Base-by-base conservation (phyloP, 2,329 filamentous ascomycete genomes). In the Botrytis byssoidea region DNA sequence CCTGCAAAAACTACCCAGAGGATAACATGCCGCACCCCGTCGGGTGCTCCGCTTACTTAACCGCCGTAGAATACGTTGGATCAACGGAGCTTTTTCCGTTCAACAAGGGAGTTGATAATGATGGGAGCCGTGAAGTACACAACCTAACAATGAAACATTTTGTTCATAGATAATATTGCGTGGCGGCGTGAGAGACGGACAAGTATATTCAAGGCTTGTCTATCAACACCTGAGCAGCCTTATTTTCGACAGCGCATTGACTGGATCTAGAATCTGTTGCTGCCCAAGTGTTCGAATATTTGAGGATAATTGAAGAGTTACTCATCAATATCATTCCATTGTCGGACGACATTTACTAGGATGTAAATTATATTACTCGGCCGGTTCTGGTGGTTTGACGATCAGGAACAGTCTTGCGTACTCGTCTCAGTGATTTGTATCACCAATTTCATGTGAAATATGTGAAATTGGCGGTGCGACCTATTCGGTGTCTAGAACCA, bases 131-230 rank as follows among this genome's bases (percentile, higher is more conserved):
- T 59, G 40, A 71, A 57, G 70, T 75, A 72, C 75, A 74, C 75
- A 73, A 44, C 71, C 64, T 76, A 25, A 71, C n/a, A 42, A 71
- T 70, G 72, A 73, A 73, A 73, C 71, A 65, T 37, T 55, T 42
- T 70, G 40, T 42, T 69, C 63, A 60, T 69, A 32, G 57, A 69
- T 57, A 42, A 74, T 71, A 57, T 75, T 75, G 78, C 79, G 79
- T 80, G 79, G 78, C 79, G 76, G 71, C 75, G 64, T 77, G 75
- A 79, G 78, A 79, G 76, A 65, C 70, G 75, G 76, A 76, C 79
- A 79, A 78, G 79, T 80, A 73, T 74, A 73, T 76, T 65, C 55
- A 67, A 48, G 71, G 32, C 71, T 72, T 69, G 51, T 72, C 71
- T 48, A 69, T 72, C 48, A 57, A 57, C 37, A 57, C 37, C 35